Base-by-base conservation (phyloP, 2,329 filamentous ascomycete genomes). In the Anisogramma anomala region DNA sequence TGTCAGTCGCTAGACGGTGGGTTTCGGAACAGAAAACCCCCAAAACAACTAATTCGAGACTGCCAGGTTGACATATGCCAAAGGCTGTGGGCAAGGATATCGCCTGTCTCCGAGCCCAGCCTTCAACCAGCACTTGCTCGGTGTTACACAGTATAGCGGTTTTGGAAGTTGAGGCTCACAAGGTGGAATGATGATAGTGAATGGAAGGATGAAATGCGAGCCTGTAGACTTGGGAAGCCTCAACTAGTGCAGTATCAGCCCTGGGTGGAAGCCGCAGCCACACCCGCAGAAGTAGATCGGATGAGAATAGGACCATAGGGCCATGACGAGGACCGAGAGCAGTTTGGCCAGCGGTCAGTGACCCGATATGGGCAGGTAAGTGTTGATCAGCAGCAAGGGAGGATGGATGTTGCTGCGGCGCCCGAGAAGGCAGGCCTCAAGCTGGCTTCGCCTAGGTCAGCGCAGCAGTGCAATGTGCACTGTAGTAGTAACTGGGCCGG, bases 291-390 rank as follows among this genome's bases (percentile, higher is more conserved):
- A 27, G 36, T 28, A 33, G 27, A n/a, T n/a, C n/a, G 15, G 18
- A 44, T 37, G 22, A 36, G 44, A 44, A 41, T 44, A 47, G 45
- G 14, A 41, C 30, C 41, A 8, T 32, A 25, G 38, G 27, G 37
- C 36, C 30, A 36, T 30, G 34, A 28, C 14, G 32, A 30, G 15
- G 33, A 39, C 39, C n/a, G n/a, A 7, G 18, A 27, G 27, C 33
- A 33, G 31, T 15, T 23, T 39, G 31, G 6, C 27, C 13, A 14
- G 13, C 37, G 26, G 20, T 15, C 11, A 13, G 33, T 13, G n/a
- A n/a, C n/a, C 20, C 27, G 18, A 39, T 28, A 23, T 23, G 22
- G n/a, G n/a, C n/a, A n/a, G n/a, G n/a, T n/a, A n/a, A n/a, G n/a
- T n/a, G n/a, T n/a, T n/a, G n/a, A n/a, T n/a, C n/a, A n/a, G n/a